A percentile compares a stretch with the other conserved stretches of the same genome.
These are phyloP conservation scores for Circinella minor DNA, from an alignment of 371 early-diverging fungal species.

Conservation along the genomic window DNA sequence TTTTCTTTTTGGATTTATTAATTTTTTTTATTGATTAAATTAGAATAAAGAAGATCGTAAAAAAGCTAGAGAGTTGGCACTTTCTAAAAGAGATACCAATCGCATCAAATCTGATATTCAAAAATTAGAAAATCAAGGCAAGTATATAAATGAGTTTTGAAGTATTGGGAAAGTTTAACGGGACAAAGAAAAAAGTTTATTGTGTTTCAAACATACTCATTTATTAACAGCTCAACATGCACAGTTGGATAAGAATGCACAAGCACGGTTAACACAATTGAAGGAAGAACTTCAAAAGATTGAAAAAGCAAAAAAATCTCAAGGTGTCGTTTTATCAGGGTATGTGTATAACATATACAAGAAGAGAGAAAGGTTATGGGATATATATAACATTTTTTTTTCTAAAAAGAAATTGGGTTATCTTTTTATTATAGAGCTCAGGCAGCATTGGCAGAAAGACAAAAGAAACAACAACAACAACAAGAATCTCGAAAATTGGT, in stretches of 20 bases:
- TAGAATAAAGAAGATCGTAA: conserved; percentile 71
- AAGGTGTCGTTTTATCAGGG: conserved; percentile 8
- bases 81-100: conserved; percentile 57
- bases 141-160: not conserved
- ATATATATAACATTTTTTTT: no score
- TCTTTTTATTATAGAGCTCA: conserved; percentile 30
- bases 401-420: no score
- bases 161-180: not conserved
- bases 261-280: conserved; percentile 47
- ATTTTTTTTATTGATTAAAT: not conserved
- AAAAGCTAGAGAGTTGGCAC: conserved; percentile 51
- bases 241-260: conserved; percentile 56
- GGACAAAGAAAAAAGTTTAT: no score
- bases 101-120: conserved; percentile 49
- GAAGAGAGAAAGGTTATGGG: no score
- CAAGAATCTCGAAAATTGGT: conserved; percentile 48
- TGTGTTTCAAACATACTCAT: not conserved
- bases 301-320: conserved; percentile 50
- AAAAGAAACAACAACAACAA: conserved; percentile 39
- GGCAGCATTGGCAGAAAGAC: conserved; percentile 44
- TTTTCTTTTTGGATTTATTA: not conserved
- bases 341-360: not conserved
- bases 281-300: conserved; percentile 50
- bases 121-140: conserved; percentile 54
- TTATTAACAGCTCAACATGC: conserved; percentile 29